Evolutionary conservation across 495 filamentous ascomycete species (phyloP).

Genomic region (Glarea lozoyensis): DNA sequence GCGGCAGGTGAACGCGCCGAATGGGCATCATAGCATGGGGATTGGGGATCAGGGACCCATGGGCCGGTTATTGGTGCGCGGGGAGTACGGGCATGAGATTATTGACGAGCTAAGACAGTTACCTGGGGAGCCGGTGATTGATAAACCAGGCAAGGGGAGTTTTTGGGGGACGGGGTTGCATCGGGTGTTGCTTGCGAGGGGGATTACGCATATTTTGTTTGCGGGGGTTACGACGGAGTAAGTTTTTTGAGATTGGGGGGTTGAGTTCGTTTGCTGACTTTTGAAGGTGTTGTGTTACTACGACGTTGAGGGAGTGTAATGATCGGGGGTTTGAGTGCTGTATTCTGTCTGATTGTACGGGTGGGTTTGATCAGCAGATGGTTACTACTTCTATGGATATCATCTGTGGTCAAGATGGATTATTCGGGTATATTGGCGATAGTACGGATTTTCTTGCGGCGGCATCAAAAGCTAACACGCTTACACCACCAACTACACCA

Average conservation of each 20-base stretch:
- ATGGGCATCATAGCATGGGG: constrained; percentile 36
- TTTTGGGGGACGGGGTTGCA: constrained; percentile 20
- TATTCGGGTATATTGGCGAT: constrained; percentile 22
- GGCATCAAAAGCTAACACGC: constrained; percentile 19
- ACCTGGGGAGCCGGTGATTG: constrained; percentile 52
- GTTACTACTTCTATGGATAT: constrained; percentile 29
- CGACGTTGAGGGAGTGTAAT: constrained; percentile 61
- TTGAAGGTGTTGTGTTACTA: constrained; percentile 57
- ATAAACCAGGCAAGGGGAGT: constrained; percentile 49
- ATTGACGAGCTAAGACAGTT: constrained; percentile 52
- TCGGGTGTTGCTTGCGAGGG: constrained; percentile 24
- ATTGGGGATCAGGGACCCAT: constrained; percentile 56
- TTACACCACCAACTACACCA: constrained; percentile 27
- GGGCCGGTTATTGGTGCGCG: constrained; percentile 56
- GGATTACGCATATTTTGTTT: constrained; percentile 58
- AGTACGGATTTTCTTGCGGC: constrained; percentile 28
- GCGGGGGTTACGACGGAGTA: constrained; percentile 43
- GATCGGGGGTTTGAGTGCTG: constrained; percentile 69
- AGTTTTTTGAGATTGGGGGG: constrained; percentile 14
- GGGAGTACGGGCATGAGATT: constrained; percentile 56
- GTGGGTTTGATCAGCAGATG: constrained; percentile 28
- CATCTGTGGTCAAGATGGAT: constrained; percentile 27
- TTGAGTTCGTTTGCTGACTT: constrained; percentile 29
- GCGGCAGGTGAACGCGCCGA: constrained; percentile 41
- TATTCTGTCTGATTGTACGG: constrained; percentile 31